Evolutionary conservation across 2,329 filamentous ascomycete genomes (phyloP), one percentile per base, ranked within the genome.

Genomic region (Aspergillus piperis): DNA sequence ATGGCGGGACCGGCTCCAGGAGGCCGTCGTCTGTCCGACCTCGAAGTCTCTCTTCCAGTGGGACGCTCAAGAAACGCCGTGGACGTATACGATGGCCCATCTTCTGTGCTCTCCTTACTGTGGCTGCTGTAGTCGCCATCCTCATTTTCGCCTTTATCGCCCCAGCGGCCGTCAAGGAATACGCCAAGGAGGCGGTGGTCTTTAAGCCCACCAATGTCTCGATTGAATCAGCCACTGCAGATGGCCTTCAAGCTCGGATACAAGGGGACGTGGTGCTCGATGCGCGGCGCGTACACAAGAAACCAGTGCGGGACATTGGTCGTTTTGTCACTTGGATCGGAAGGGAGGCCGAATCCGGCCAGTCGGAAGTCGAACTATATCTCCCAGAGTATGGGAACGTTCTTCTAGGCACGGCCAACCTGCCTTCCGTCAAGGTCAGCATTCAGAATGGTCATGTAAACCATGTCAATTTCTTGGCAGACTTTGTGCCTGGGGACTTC

Each of bases 251-350:
- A 62, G 90, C 91, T 32, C 88, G 92, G 64, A 83, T 99, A 50
- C 89, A 93, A 70, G 94, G 90, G 19, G 89, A 90, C 57, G 91
- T 98, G 70, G 83, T 82, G 47, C 85, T 99, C 66, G 92, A 98
- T 74, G 89, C 89, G 0, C 86, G 85, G 5, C 87, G 87, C 54
- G 92, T 98, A 19, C 77, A 84, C 62, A 90, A 90, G 66, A 82
- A 86, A 54, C 82, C 88, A 57, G 85, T 94, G 27, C 85, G 91
- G 64, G 87, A 89, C 66, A 78, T 98, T 54, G 95, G 95, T 44
- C 84, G 85, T 58, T 83, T 91, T 21, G 87, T 88, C 17, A 96
- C 92, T 1, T 94, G 90, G 85, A 83, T 97, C 66, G 90, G 91
- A 60, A 83, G 84, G 63, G 85, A 91, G 69, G 83, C 96, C 11